A percentile compares a stretch with the other conserved stretches of the same genome.
Evolutionary conservation across 805 yeast genomes (phyloP).

Genomic region (Metschnikowia aberdeeniae): DNA sequence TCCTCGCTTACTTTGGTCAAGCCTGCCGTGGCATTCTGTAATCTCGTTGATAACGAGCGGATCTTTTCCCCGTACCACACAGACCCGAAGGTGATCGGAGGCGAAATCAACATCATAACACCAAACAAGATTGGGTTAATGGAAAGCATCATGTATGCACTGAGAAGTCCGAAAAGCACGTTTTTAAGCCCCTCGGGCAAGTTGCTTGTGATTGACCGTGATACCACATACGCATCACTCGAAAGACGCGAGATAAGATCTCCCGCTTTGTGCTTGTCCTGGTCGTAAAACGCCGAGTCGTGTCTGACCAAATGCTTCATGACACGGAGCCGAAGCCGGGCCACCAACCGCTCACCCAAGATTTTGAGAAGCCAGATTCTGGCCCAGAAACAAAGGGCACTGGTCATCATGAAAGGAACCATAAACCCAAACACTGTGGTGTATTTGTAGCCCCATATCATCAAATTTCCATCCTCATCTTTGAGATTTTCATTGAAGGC

Average conservation of each 20-base stretch:
- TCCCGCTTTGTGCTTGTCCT: conserved; percentile 44
- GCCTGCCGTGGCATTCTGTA: conserved; percentile 44
- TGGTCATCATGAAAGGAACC: conserved; percentile 42
- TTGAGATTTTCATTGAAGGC: conserved; percentile 33
- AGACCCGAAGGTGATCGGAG: conserved; percentile 43
- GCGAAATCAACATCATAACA: conserved; percentile 41
- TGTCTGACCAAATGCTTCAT: conserved; percentile 42
- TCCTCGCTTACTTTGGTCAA: conserved; percentile 43
- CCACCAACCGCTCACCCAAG: conserved; percentile 43
- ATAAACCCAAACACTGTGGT: conserved; percentile 37
- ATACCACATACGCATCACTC: conserved; percentile 45
- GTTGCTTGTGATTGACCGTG: conserved; percentile 40
- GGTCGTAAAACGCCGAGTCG: conserved; percentile 39
- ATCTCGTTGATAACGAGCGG: conserved; percentile 34
- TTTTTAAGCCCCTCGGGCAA: conserved; percentile 45
- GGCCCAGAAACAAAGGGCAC: conserved; percentile 46
- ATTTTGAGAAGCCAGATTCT: conserved; percentile 39
- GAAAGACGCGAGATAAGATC: conserved; percentile 43
- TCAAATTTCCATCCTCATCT: conserved; percentile 37
- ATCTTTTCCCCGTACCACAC: conserved; percentile 45
- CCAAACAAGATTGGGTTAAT: conserved; percentile 42
- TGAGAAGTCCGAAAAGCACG: conserved; percentile 37
- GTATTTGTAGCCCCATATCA: conserved; percentile 44
- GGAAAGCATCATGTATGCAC: conserved; percentile 42
- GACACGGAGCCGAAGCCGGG: conserved; percentile 37